A percentile compares a stretch with the other conserved stretches of the same genome.
Conservation (phyloP, 192 early-diverging fungal genomes). For the Podila minutissima region DNA sequence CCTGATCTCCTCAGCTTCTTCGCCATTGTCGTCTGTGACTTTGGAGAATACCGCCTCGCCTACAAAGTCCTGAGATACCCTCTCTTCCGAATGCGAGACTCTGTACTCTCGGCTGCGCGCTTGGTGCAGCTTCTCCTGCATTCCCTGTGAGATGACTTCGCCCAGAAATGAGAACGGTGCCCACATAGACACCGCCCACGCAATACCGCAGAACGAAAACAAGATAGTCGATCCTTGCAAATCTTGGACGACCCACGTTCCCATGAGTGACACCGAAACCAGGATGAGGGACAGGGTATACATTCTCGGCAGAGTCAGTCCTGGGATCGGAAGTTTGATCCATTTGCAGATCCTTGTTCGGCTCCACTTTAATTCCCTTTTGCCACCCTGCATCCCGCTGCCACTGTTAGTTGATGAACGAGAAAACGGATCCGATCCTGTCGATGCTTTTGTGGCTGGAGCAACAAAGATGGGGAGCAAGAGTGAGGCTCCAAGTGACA, state of each 20-base stretch:
- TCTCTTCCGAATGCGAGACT: background rate
- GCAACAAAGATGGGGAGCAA: conserved; percentile 55
- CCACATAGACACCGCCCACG: conserved; percentile 93
- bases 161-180: conserved; percentile 93
- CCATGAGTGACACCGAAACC: conserved; percentile 76
- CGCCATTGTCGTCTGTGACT: conserved; percentile 20
- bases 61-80: background rate
- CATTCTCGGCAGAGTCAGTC: conserved; percentile 58
- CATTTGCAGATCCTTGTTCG: conserved; percentile 12
- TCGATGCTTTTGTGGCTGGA: conserved; percentile 6
- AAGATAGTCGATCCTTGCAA: conserved; percentile 69
- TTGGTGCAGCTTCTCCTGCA: conserved; percentile 40
- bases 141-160: conserved; percentile 67
- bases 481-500: conserved; percentile 70
- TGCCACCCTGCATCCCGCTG: background rate
- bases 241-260: conserved; percentile 66
- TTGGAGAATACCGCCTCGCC: conserved; percentile 18
- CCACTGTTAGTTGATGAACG: background rate
- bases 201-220: conserved; percentile 79
- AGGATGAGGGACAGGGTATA: conserved; percentile 80
- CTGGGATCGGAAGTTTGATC: conserved; percentile 29
- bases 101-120: background rate
- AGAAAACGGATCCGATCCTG: conserved; percentile 24
- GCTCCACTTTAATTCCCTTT: background rate
- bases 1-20: conserved; percentile 22